Conservation (phyloP, 2,329 filamentous ascomycete genomes). For the Verticillium alfalfae region DNA sequence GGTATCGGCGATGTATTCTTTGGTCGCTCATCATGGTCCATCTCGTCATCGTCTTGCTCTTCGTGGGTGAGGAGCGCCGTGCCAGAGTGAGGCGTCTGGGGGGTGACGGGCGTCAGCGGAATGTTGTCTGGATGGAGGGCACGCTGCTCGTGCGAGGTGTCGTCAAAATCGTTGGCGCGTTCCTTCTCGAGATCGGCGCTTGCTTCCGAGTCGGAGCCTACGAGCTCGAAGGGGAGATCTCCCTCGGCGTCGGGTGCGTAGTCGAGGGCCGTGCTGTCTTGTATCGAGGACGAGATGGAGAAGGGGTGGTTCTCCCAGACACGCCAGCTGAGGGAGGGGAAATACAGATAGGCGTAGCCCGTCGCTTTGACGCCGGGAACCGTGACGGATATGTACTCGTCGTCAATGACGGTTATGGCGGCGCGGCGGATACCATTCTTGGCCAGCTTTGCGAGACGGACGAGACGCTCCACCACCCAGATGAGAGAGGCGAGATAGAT, state of each 20-base stretch:
- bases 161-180: background rate
- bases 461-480: slow-evolving; percentile 10
- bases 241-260: background rate
- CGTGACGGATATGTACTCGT: slow-evolving; percentile 5
- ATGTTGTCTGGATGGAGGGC: background rate
- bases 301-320: slow-evolving; percentile 9
- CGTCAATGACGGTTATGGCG: slow-evolving; percentile 6
- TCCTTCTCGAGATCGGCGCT: background rate
- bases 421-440: slow-evolving; percentile 8
- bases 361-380: slow-evolving; percentile 5
- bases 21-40: background rate
- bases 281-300: background rate
- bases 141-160: background rate
- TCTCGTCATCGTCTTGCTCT: slow-evolving; percentile 2
- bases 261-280: background rate
- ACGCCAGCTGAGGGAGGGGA: slow-evolving; percentile 7
- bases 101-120: background rate
- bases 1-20: background rate
- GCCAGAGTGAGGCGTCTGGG: background rate
- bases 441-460: slow-evolving; percentile 5
- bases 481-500: slow-evolving; percentile 11
- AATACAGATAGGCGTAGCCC: slow-evolving; percentile 10
- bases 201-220: slow-evolving; percentile 3
- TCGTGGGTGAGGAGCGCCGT: background rate
- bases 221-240: background rate